Percentiles rank a stretch among this genome's conserved stretches.
These are phyloP conservation scores for Cryomyces antarcticus DNA, from an alignment of 495 filamentous ascomycete species.

Conservation along the genomic window DNA sequence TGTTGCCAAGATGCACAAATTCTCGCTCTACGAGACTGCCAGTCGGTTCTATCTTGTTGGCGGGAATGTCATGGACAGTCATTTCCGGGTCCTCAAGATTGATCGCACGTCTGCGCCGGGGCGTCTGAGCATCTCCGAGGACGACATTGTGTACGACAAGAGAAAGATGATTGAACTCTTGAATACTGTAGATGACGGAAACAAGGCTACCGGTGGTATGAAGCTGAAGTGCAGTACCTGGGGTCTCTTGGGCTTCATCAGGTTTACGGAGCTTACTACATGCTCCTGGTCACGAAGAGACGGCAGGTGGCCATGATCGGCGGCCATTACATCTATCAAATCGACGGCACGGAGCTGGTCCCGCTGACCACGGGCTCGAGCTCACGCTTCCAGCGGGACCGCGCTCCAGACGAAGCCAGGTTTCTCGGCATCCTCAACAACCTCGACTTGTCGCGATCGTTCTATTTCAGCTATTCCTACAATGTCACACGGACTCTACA, in stretches of 20 bases:
- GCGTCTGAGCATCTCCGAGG: constrained; percentile 67
- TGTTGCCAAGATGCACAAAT: constrained; percentile 80
- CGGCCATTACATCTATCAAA: constrained; percentile 86
- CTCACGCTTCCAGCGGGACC: constrained; percentile 51
- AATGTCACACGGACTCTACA: constrained; percentile 86
- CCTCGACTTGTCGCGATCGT: constrained; percentile 70
- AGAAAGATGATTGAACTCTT: constrained; percentile 83
- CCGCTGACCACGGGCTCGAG: constrained; percentile 47
- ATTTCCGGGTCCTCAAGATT: constrained; percentile 83
- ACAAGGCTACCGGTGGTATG: constrained; percentile 77
- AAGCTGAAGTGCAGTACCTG: constrained; percentile 78
- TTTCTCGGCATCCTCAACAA: constrained; percentile 80
- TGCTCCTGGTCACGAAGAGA: constrained; percentile 89
- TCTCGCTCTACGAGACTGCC: constrained; percentile 84
- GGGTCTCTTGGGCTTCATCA: constrained; percentile 86
- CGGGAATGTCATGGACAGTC: constrained; percentile 66
- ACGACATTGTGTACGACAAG: constrained; percentile 84
- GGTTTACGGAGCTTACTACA: constrained; percentile 96
- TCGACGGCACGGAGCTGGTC: constrained; percentile 87
- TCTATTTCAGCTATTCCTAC: constrained; percentile 98
- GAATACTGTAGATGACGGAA: constrained; percentile 89
- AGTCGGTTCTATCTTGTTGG: constrained; percentile 87
- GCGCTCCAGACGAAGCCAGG: constrained; percentile 72
- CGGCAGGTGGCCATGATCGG: constrained; percentile 91
- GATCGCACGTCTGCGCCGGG: constrained; percentile 71